Base-by-base conservation (phyloP, 208 protist genomes). In the Trypanosomatidae sp. region DNA sequence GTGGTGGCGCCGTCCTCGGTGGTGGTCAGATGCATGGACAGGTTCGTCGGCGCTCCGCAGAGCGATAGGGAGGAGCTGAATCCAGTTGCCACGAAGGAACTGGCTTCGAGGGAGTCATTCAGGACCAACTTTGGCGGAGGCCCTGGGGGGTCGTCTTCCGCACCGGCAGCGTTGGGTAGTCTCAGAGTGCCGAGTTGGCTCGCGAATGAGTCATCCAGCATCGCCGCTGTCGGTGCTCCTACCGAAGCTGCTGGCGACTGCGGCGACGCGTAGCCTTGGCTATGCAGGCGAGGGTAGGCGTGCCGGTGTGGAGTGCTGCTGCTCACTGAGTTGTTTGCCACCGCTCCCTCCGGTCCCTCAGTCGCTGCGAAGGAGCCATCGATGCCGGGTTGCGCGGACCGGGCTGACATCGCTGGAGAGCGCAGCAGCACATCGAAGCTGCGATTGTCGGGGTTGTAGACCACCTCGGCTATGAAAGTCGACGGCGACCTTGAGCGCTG, bases 171-270 rank as follows among this genome's bases (percentile, higher is more conserved):
- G 0, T 39, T n/a, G 60, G 28, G 8, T 0, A 25, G 15, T 30
- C 9, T 22, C 13, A 8, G 33, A 5, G 58, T 6, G 44, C 64
- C 44, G 15, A 33, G 17, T 12, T 49, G 43, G 64, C 44, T 68
- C 5, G 74, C 65, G 58, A 83, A 79, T n/a, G 79, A 83, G 56
- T 73, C 70, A 41, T 73, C 73, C 12, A 79, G 55, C 50, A n/a
- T 33, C 22, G 39, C 70, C 55, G 58, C 59, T 55, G 70, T 19
- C 3, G 70, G n/a, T 66, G 64, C 70, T 60, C 5, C 47, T 2
- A 4, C 17, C 39, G 47, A 19, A 17, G 72, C 41, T 33, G 36
- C 13, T 7, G 73, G 33, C 19, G 59, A 9, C 46, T 33, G 33
- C 59, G 69, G 41, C 33, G 49, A 46, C 46, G 3, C 19, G 22